A percentile compares a stretch with the other conserved stretches of the same genome.
Conservation (phyloP, 805 yeast species). For the Hanseniaspora lachancei region DNA sequence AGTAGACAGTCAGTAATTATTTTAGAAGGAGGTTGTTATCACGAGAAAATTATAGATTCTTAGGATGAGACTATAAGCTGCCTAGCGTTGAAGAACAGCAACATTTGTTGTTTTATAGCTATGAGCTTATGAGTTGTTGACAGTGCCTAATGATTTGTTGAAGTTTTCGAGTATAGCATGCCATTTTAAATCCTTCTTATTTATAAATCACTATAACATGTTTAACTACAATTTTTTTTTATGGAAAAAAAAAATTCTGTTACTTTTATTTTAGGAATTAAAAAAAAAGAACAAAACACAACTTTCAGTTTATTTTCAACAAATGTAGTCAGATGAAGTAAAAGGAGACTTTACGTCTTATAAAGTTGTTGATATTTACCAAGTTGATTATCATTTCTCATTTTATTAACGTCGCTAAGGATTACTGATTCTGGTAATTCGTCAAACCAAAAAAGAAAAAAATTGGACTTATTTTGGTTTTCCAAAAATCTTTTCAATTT, state of each 20-base stretch:
- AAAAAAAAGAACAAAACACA: background rate
- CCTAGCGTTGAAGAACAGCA: slow-evolving; percentile 10
- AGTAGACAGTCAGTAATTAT: background rate
- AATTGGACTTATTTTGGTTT: too few relatives aligned
- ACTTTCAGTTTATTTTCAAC: background rate
- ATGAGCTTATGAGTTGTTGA: slow-evolving; percentile 12
- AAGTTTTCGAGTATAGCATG: background rate
- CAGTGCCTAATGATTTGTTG: slow-evolving; percentile 11
- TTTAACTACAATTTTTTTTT: background rate
- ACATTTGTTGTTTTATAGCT: slow-evolving; percentile 1
- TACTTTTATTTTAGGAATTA: background rate
- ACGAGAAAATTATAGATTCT: slow-evolving; percentile 11
- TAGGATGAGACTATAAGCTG: slow-evolving; percentile 13
- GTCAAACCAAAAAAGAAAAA: too few relatives aligned
- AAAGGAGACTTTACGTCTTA: background rate
- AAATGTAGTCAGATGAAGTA: background rate
- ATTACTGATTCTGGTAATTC: too few relatives aligned
- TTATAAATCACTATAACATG: background rate
- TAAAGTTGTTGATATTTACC: background rate
- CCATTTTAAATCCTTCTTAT: background rate
- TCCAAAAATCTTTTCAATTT: too few relatives aligned
- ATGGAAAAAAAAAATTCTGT: background rate
- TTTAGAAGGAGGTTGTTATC: background rate
- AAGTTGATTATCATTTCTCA: too few relatives aligned
- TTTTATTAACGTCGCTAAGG: too few relatives aligned